Evolutionary conservation across 768 basidiomycete species (phyloP).

Genomic region (Postia placenta): DNA sequence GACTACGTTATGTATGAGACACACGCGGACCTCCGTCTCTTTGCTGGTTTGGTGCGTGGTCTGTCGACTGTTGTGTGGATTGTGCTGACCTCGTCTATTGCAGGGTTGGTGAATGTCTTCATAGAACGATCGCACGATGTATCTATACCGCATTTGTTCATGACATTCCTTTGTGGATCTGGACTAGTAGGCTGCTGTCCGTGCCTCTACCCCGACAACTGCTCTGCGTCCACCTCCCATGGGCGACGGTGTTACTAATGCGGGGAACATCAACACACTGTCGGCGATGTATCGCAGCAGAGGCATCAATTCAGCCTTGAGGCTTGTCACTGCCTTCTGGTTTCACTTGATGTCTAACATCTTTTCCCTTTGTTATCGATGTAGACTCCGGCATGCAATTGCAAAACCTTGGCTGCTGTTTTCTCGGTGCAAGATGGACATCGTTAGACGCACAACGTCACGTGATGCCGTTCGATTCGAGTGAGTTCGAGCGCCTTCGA

Average conservation of each 20-base stretch:
- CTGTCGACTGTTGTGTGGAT: slow-evolving; percentile 3
- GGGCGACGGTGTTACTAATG: slow-evolving; percentile 22
- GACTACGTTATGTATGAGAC: slow-evolving; percentile 32
- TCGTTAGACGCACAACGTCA: background rate
- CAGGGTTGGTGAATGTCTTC: slow-evolving; percentile 13
- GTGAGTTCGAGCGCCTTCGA: slow-evolving; percentile 8
- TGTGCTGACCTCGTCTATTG: too few species aligned
- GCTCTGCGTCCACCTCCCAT: slow-evolving; percentile 14
- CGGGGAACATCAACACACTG: slow-evolving; percentile 13
- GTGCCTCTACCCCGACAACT: slow-evolving; percentile 25
- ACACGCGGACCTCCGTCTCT: slow-evolving; percentile 36
- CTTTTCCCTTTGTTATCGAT: too few species aligned
- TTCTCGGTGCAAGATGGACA: background rate
- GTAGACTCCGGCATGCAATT: too few species aligned
- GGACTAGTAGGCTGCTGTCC: too few species aligned
- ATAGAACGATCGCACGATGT: background rate
- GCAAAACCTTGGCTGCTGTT: background rate
- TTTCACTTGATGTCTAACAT: slow-evolving; percentile 17
- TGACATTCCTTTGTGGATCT: background rate
- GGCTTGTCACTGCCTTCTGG: slow-evolving; percentile 7
- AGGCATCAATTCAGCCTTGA: slow-evolving; percentile 12
- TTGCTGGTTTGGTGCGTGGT: slow-evolving; percentile 37
- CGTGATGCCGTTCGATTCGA: background rate
- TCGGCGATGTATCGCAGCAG: background rate
- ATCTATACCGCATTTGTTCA: background rate